phyloP scores from a whole-genome alignment of 139 green algal genomes.

The Yamagishiella unicocca region DNA sequence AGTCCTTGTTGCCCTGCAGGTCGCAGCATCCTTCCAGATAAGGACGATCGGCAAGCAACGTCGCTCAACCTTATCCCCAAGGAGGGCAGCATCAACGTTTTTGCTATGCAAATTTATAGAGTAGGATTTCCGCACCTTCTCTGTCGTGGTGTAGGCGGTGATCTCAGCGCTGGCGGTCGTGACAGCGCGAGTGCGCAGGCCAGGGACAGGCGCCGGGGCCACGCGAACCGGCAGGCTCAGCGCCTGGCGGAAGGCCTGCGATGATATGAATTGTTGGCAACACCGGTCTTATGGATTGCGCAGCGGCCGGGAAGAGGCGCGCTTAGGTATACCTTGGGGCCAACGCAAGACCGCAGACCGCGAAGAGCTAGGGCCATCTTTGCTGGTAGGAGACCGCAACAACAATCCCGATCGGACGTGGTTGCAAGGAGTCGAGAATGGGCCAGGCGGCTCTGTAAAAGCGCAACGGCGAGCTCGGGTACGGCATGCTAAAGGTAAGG shows the following conservation, averaged over 20 bases:
- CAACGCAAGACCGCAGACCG: not conserved
- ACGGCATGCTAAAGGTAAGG: too few relatives aligned
- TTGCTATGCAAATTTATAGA: not conserved
- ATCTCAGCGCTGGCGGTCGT: conserved; percentile 43
- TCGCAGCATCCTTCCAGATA: not conserved
- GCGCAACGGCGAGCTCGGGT: too few relatives aligned
- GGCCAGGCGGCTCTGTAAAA: too few relatives aligned
- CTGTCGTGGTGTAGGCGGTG: conserved; percentile 47
- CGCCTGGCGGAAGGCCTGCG: conserved; percentile 32
- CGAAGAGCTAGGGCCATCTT: conserved; percentile 38
- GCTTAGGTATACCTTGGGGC: not conserved
- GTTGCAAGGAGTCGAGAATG: not conserved
- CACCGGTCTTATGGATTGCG: too few relatives aligned
- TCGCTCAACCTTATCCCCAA: not conserved
- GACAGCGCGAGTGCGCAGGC: not conserved
- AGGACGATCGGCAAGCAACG: not conserved
- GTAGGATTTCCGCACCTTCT: conserved; percentile 48
- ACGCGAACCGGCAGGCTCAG: conserved; percentile 3
- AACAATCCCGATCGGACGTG: not conserved
- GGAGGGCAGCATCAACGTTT: too few relatives aligned
- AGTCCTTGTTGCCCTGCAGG: conserved; percentile 77
- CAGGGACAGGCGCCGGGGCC: not conserved
- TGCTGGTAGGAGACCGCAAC: not conserved
- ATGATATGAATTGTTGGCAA: too few relatives aligned
- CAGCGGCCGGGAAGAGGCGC: too few relatives aligned